These are phyloP conservation scores for Avena sativa DNA, from an alignment of 176 grass and related monocot species.

Conservation along the genomic window DNA sequence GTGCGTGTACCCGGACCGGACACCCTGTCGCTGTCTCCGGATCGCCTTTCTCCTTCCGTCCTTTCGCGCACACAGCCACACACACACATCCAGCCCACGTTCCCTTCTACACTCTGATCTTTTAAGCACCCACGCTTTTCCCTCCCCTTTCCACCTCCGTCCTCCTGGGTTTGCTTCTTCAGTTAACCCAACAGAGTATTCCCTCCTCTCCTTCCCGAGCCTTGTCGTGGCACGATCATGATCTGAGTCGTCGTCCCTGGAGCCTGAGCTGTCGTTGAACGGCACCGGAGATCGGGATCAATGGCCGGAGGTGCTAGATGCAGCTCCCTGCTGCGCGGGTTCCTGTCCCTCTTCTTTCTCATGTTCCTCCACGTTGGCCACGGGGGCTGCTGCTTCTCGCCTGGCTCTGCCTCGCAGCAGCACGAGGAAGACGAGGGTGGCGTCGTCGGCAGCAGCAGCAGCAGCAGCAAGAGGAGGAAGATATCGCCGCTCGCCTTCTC, in stretches of 20 bases:
- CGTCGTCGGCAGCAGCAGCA: neutral
- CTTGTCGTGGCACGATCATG: constrained; percentile 21
- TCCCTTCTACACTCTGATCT: neutral
- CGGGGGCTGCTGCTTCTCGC: constrained; percentile 65
- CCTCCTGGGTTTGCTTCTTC: constrained; percentile 38
- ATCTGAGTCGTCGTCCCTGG: constrained; percentile 12
- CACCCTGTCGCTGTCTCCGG: constrained; percentile 40
- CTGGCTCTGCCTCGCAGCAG: neutral
- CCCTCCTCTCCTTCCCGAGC: neutral
- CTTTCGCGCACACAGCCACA: constrained; percentile 18
- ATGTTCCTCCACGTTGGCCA: constrained; percentile 65
- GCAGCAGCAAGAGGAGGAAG: constrained; percentile 73
- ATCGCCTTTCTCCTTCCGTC: constrained; percentile 48
- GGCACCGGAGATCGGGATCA: neutral
- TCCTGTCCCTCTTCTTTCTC: constrained; percentile 70
- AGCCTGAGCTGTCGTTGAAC: neutral
- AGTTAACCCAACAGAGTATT: constrained; percentile 24
- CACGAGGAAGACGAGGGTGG: constrained; percentile 38
- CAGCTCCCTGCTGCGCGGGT: constrained; percentile 41
- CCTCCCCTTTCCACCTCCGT: constrained; percentile 43
- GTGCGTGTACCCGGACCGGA: neutral
- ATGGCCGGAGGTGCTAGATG: constrained; percentile 38
- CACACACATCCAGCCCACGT: constrained; percentile 9
- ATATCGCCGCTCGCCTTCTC: constrained; percentile 61
- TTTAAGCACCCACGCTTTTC: constrained; percentile 32